A percentile compares a stretch with the other conserved stretches of the same genome.
Conservation (phyloP, 2,329 filamentous ascomycete species). For the Shiraia sp. region DNA sequence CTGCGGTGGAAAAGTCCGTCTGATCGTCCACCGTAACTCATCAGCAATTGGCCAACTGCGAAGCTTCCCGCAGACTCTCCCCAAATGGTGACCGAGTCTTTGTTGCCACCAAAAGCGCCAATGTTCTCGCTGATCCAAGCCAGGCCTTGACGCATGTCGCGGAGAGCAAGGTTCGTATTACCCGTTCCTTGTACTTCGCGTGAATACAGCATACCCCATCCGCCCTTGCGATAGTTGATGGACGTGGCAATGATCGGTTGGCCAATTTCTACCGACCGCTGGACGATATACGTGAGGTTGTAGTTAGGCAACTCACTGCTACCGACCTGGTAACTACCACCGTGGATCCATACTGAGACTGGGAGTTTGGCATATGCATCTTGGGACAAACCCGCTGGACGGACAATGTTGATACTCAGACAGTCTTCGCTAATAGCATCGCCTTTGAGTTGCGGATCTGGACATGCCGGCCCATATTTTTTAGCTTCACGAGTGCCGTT, state of each 20-base stretch:
- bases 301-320: slow-evolving; percentile 55
- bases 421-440: slow-evolving; percentile 59
- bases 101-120: slow-evolving; percentile 47
- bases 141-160: slow-evolving; percentile 52
- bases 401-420: slow-evolving; percentile 64
- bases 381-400: slow-evolving; percentile 52
- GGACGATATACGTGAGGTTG: slow-evolving; percentile 64
- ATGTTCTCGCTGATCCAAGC: slow-evolving; percentile 53
- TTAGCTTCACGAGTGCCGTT: slow-evolving; percentile 45
- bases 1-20: slow-evolving; percentile 43
- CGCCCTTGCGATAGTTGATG: slow-evolving; percentile 59
- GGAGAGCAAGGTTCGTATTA: slow-evolving; percentile 34
- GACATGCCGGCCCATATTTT: slow-evolving; percentile 48
- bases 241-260: slow-evolving; percentile 42
- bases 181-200: slow-evolving; percentile 53
- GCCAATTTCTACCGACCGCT: slow-evolving; percentile 46
- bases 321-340: slow-evolving; percentile 51
- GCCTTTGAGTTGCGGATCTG: slow-evolving; percentile 33
- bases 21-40: slow-evolving; percentile 40
- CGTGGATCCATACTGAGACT: slow-evolving; percentile 65
- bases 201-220: slow-evolving; percentile 70
- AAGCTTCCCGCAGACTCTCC: slow-evolving; percentile 52
- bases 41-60: slow-evolving; percentile 41
- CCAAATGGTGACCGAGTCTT: slow-evolving; percentile 51
- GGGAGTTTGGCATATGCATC: slow-evolving; percentile 52